phyloP scores from a whole-genome alignment of 1,284 basidiomycete species.

The Ustanciosporium gigantosporum region DNA sequence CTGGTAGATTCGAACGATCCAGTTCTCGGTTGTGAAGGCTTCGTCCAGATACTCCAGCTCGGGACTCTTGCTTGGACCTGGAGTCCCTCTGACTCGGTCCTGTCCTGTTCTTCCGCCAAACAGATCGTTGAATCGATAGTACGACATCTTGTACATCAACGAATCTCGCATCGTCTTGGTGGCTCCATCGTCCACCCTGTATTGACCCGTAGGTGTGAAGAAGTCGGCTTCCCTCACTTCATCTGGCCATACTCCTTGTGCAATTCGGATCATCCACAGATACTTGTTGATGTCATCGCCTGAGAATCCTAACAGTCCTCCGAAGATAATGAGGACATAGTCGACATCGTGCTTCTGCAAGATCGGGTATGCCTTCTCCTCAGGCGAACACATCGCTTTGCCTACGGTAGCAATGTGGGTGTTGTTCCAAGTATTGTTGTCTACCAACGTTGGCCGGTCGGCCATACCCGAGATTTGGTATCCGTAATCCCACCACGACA shows the following conservation, averaged over 20 bases:
- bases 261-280: constrained; percentile 81
- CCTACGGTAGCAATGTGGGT: constrained; percentile 64
- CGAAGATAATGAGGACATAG: constrained; percentile 97
- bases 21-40: constrained; percentile 59
- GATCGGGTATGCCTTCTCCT: constrained; percentile 96
- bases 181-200: constrained; percentile 86
- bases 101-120: constrained; percentile 62
- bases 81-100: constrained; percentile 51
- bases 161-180: constrained; percentile 90
- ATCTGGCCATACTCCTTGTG: constrained; percentile 97
- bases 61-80: constrained; percentile 39
- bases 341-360: constrained; percentile 96
- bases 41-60: constrained; percentile 57
- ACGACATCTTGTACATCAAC: constrained; percentile 70
- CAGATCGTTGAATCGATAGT: constrained; percentile 59
- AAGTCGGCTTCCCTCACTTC: constrained; percentile 93
- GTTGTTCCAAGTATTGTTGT: constrained; percentile 99
- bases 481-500: constrained; percentile 99
- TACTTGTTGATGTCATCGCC: constrained; percentile 99
- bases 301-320: constrained; percentile 92
- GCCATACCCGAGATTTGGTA: constrained; percentile 99
- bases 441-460: constrained; percentile 92
- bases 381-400: constrained; percentile 83
- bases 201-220: constrained; percentile 92
- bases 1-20: constrained; percentile 77